Conservation (phyloP, 1,284 basidiomycete species). For the Omphalotus olearius region DNA sequence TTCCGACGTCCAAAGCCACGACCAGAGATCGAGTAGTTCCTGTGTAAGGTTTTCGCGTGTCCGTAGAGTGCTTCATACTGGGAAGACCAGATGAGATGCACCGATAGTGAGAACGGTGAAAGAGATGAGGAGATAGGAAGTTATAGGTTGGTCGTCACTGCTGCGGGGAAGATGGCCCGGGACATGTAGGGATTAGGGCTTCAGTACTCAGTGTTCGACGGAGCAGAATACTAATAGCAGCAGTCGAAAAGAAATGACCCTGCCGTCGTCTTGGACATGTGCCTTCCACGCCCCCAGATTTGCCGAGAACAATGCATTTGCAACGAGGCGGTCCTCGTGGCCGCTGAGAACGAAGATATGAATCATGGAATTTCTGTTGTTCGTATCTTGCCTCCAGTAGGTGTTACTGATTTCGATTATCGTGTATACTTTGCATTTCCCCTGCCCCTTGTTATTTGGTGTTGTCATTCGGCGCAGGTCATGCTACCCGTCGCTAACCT, state of each 20-base stretch:
- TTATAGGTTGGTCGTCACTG: too few species aligned
- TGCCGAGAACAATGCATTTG: slow-evolving; percentile 12
- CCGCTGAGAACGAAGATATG: slow-evolving; percentile 1
- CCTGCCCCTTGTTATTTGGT: slow-evolving; percentile 23
- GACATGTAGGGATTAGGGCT: too few species aligned
- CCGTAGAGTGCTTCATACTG: slow-evolving; percentile 38
- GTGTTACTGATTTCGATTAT: slow-evolving; percentile 27
- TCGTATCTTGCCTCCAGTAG: slow-evolving; percentile 7
- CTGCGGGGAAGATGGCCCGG: too few species aligned
- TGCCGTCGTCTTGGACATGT: not conserved
- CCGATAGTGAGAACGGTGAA: slow-evolving; percentile 10
- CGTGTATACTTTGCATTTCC: slow-evolving; percentile 27
- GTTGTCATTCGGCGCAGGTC: slow-evolving; percentile 20
- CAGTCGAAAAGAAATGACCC: too few species aligned
- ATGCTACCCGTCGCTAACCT: slow-evolving; percentile 48
- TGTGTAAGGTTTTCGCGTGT: slow-evolving; percentile 68
- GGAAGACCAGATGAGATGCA: slow-evolving; percentile 13
- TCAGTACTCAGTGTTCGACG: too few species aligned
- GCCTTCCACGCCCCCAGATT: not conserved
- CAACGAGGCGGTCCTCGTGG: slow-evolving; percentile 17
- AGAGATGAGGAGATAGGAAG: slow-evolving; percentile 7
- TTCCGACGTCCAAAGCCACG: slow-evolving; percentile 72
- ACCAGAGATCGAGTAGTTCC: slow-evolving; percentile 61
- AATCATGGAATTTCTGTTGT: not conserved
- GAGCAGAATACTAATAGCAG: too few species aligned